Evolutionary conservation across 2,329 filamentous ascomycete species (phyloP).

Genomic region (Diaporthe vexans): DNA sequence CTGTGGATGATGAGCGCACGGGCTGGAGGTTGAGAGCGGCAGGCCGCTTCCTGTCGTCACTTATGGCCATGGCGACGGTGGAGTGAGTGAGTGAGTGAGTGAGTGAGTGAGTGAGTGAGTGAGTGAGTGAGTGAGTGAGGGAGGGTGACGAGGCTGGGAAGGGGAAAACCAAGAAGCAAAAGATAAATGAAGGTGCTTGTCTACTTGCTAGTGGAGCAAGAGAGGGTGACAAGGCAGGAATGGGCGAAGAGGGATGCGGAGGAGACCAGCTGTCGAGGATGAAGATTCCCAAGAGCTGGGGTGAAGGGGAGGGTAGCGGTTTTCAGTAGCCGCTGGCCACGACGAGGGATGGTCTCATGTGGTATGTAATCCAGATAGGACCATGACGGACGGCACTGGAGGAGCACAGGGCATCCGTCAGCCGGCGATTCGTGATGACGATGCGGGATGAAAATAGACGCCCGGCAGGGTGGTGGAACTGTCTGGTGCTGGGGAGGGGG

Average conservation of each 20-base stretch:
- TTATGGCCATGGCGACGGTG: slow-evolving; percentile 48
- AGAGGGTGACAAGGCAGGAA: neutral
- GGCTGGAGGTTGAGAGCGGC: slow-evolving; percentile 68
- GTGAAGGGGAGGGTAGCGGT: slow-evolving; percentile 60
- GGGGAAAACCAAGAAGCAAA: too few relatives aligned
- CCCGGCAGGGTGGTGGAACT: slow-evolving; percentile 54
- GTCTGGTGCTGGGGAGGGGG: slow-evolving; percentile 39
- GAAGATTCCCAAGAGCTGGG: slow-evolving; percentile 53
- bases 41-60: slow-evolving; percentile 70
- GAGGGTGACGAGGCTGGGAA: neutral
- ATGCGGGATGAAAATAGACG: slow-evolving; percentile 57
- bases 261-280: slow-evolving; percentile 38
- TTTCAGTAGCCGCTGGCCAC: slow-evolving; percentile 64
- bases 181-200: neutral
- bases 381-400: slow-evolving; percentile 35
- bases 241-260: slow-evolving; percentile 2
- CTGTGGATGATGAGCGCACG: slow-evolving; percentile 62
- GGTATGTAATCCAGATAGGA: slow-evolving; percentile 47
- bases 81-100: neutral
- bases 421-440: slow-evolving; percentile 53
- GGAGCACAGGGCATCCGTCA: slow-evolving; percentile 48
- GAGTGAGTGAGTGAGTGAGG: neutral
- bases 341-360: slow-evolving; percentile 49
- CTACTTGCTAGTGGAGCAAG: slow-evolving; percentile 9
- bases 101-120: neutral